Evolutionary conservation across 23 red algal genomes (phyloP).

Genomic region (Cyanidiococcus yangmingshanensis): DNA sequence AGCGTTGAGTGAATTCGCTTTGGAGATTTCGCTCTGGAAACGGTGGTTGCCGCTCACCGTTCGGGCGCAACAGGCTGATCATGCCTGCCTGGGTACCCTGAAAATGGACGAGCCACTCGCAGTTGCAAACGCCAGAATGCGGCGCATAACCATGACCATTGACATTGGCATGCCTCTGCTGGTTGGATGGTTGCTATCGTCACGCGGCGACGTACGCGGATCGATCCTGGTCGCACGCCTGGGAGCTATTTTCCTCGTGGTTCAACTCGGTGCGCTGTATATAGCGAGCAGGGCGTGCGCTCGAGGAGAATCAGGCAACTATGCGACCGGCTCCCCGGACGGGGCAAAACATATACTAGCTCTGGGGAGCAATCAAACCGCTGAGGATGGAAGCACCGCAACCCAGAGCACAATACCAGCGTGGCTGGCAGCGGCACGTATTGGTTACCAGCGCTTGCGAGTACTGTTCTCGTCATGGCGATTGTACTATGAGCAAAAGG

Average conservation of each 20-base stretch:
- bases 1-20: neutral
- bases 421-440: neutral
- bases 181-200: neutral
- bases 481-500: neutral
- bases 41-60: conserved; percentile 16
- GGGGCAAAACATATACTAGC: neutral
- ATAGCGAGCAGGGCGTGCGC: neutral
- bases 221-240: neutral
- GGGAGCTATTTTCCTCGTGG: neutral
- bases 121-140: neutral
- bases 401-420: neutral
- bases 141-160: conserved; percentile 12
- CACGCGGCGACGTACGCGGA: neutral
- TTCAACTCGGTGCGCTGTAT: conserved; percentile 1
- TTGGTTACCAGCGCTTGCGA: neutral
- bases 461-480: conserved; percentile 13
- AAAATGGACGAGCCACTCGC: neutral
- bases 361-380: neutral
- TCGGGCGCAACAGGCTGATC: neutral
- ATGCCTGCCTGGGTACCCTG: neutral
- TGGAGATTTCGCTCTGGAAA: conserved; percentile 21
- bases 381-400: neutral
- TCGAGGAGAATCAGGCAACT: neutral
- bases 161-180: conserved; percentile 16
- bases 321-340: neutral